Conservation (phyloP, 345 rosid species). For the Iberis pinnata region DNA sequence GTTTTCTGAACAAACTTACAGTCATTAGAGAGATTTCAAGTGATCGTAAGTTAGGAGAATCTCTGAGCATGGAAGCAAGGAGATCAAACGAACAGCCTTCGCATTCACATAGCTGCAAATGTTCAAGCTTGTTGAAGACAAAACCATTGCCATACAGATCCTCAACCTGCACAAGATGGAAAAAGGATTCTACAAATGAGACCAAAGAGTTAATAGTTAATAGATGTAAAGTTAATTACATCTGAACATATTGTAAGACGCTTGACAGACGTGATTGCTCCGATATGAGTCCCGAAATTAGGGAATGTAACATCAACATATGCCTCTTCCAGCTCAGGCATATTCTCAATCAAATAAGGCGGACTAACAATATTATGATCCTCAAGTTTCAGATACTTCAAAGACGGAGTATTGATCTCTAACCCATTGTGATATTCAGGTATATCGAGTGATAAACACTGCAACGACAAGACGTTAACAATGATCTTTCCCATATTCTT, state of each 20-base stretch:
- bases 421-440: not conserved
- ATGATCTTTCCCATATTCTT: not conserved
- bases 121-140: too few species aligned
- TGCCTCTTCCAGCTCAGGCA: constrained; percentile 4
- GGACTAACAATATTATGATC: too few species aligned
- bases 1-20: not conserved
- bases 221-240: not conserved
- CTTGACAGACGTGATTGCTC: not conserved
- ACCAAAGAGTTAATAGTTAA: not conserved
- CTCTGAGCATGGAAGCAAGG: too few species aligned
- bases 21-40: not conserved
- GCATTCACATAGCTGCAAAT: too few species aligned
- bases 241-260: not conserved
- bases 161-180: not conserved
- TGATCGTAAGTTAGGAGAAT: not conserved
- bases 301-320: fast-evolving
- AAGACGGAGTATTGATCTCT: constrained; percentile 1
- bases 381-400: not conserved
- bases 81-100: too few species aligned
- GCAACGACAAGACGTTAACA: not conserved
- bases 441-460: not conserved
- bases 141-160: not conserved
- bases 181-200: not conserved
- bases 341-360: not conserved
- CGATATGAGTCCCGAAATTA: not conserved